Evolutionary conservation across 345 rosid genomes (phyloP), one percentile per base, ranked within the genome.

Genomic region (Sisymbrium irio): DNA sequence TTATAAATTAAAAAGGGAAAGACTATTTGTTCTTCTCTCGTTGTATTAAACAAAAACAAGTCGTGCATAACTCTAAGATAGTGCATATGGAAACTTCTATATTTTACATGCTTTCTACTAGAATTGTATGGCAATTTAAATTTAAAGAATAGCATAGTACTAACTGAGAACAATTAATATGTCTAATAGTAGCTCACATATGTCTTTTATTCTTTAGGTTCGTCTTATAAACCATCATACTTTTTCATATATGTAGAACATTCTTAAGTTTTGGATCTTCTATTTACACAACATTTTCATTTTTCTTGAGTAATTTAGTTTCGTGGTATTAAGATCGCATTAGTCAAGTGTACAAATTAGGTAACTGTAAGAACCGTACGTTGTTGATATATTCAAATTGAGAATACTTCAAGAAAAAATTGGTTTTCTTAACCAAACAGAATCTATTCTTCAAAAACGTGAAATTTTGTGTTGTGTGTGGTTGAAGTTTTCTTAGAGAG

Each of bases 61-160:
- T 32, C 55, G 9, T 27, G 35, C 53, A 39, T 41, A 19, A 41
- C 11, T 30, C 35, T 35, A 32, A n/a, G 17, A 41, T 32, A 72
- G 9, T 62, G 30, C 69, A 40, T 51, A 39, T 60, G 20, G 51
- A 28, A 49, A 37, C 19, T 69, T 69, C 36, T 58, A 32, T 33
- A 35, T 25, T 41, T 35, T 28, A 18, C 22, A 27, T 12, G 5
- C 5, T 60, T 11, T 28, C 13, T 35, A 6, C 13, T 35, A 6
- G 32, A 39, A 18, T 11, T 40, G 3, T 49, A 6, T 37, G 68
- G 39, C 22, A 49, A 37, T 28, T 61, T 57, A 2, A 1, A 37
- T 39, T 9, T n/a, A n/a, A 25, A 12, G 22, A 60, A 27, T 59
- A 47, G 4, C 39, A 22, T 36, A 25, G 33, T 51, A 13, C 42